Base-by-base conservation (phyloP, 2,329 filamentous ascomycete species). In the Whalleya microplaca region DNA sequence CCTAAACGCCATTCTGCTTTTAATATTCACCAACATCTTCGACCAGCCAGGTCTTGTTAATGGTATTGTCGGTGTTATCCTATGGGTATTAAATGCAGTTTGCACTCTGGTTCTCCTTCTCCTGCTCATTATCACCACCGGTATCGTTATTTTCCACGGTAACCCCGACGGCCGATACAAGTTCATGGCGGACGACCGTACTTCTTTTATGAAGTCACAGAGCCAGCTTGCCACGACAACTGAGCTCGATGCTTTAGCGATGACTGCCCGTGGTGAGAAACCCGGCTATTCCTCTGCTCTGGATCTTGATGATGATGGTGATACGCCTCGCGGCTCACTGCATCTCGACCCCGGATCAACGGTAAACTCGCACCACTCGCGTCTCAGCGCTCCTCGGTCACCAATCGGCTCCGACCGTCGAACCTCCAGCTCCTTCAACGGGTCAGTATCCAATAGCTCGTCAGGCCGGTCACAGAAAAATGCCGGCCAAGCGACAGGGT, bases 141-240 rank as follows among this genome's bases (percentile, higher is more conserved):
- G 71, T 4, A 67, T 94, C 64, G 90, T 91, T 45, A 86, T 97
- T 69, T 85, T 92, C 72, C 91, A 91, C 59, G 96, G 96, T 83
- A 96, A 97, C 76, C 94, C 94, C 20, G 94, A 98, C 72, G 91
- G 90, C 42, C 88, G 93, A 59, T 98, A 98, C 76, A 92, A 96
- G 75, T 92, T 92, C 68, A 97, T 98, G 93, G 89, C 90, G 52
- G 94, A 98, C 69, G 94, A 98, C 74, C 89, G 94, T 67, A 92
- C 91, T 49, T 97, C 93, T 9, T 97, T 98, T 78, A 96, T 97
- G 86, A 97, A 97, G 80, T 96, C 92, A 14, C 90, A 95, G 73
- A 90, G 90, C 4, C 88, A 94, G 69, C 80, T 96, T 51, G 84
- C 76, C 45, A 77, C 81, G 16, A 91, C 89, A 3, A 96, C 92